Percentiles rank a stretch among this genome's conserved stretches.
Conservation (phyloP, 306 rosid species). For the Vachellia collinsii region DNA sequence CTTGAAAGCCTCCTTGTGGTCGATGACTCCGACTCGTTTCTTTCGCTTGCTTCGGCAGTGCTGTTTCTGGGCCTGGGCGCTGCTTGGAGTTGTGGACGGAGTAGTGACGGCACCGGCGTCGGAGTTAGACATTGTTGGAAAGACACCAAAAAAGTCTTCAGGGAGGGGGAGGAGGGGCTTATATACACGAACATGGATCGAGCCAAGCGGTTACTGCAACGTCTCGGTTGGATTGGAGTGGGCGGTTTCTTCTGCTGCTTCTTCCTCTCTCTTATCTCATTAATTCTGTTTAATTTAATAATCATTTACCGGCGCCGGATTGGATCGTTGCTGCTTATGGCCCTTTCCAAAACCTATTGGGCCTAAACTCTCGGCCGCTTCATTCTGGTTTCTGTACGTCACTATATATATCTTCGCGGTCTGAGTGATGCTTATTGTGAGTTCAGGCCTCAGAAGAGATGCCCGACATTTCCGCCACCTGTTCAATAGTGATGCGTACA, state of each 20-base stretch:
- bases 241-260: slow-evolving; percentile 8
- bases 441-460: neutral
- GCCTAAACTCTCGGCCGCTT: neutral
- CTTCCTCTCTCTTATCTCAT: neutral
- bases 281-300: neutral
- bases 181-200: neutral
- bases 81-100: neutral
- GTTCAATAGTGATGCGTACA: neutral
- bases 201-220: slow-evolving; percentile 27
- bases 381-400: neutral
- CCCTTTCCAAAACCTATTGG: neutral
- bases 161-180: neutral
- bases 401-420: neutral
- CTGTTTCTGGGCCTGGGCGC: neutral
- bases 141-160: neutral
- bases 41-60: slow-evolving; percentile 40
- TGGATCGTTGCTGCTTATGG: neutral
- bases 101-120: neutral
- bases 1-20: slow-evolving; percentile 3
- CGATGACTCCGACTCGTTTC: slow-evolving; percentile 44
- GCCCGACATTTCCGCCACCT: neutral
- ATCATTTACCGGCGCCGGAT: neutral
- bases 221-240: neutral
- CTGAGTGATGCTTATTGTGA: neutral
- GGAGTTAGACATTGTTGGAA: slow-evolving; percentile 15